Percentiles rank a stretch among this genome's conserved stretches.
Conservation (phyloP, 176 grass and related monocot genomes). For the Paspalum vaginatum region DNA sequence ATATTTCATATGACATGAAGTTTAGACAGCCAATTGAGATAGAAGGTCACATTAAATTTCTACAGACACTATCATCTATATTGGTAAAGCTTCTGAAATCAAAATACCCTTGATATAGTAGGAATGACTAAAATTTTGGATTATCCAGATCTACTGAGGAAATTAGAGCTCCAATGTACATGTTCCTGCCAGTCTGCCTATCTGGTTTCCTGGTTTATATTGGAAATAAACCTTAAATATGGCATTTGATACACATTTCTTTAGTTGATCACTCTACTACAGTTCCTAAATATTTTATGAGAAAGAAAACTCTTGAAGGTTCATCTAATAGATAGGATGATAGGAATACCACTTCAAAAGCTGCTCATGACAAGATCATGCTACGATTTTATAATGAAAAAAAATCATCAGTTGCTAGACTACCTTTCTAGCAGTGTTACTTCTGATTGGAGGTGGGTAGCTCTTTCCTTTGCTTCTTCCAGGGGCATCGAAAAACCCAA, state of each 20-base stretch:
- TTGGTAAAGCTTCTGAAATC: conserved; percentile 7
- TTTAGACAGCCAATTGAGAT: not conserved
- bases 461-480: conserved; percentile 75
- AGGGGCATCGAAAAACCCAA: conserved; percentile 83
- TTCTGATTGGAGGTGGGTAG: conserved; percentile 80
- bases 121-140: not conserved
- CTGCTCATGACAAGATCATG: conserved; percentile 2
- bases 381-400: not conserved
- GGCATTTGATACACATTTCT: not conserved
- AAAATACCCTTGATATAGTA: not conserved
- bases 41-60: not conserved
- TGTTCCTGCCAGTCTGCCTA: not conserved
- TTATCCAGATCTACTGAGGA: not conserved
- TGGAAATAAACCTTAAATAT: not conserved
- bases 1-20: not conserved
- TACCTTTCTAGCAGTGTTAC: conserved; percentile 80
- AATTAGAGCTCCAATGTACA: not conserved
- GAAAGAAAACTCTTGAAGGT: conserved; percentile 5
- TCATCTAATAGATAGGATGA: conserved; percentile 12
- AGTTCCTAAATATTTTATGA: not conserved
- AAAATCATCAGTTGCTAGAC: not conserved
- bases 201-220: conserved; percentile 14
- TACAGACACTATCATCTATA: not conserved
- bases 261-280: not conserved
- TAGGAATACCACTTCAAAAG: not conserved